A percentile compares a stretch with the other conserved stretches of the same genome.
These are phyloP conservation scores for Daedalea quercina DNA, from an alignment of 768 basidiomycete genomes.

Conservation along the genomic window DNA sequence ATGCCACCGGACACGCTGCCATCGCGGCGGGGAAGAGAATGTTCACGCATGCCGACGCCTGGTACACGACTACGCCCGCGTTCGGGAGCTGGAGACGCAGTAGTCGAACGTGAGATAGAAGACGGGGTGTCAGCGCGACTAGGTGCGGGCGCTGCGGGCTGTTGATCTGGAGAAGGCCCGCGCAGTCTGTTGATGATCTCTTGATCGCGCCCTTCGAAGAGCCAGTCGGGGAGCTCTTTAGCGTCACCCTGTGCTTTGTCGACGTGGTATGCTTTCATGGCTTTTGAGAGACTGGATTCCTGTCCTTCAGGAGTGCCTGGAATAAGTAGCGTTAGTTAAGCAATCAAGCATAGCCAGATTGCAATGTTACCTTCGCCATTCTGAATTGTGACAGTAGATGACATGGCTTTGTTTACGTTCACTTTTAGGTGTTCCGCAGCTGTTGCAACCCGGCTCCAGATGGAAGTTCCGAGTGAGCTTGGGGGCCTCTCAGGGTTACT, in stretches of 20 bases:
- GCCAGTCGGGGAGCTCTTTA: conserved; percentile 57
- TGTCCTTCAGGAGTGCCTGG: conserved; percentile 45
- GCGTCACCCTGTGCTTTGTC: conserved; percentile 45
- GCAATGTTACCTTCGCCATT: conserved; percentile 37
- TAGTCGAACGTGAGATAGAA: conserved; percentile 13
- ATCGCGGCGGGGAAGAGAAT: background rate
- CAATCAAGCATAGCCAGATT: background rate
- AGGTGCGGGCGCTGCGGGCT: conserved; percentile 5
- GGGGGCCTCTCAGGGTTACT: background rate
- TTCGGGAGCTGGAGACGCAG: conserved; percentile 11
- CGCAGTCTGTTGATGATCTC: conserved; percentile 13
- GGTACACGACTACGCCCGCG: background rate
- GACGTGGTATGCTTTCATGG: conserved; percentile 64
- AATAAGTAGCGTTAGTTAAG: background rate
- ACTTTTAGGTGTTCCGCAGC: conserved; percentile 48
- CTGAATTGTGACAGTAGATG: conserved; percentile 32
- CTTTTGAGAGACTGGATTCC: conserved; percentile 55
- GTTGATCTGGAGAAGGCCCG: conserved; percentile 2
- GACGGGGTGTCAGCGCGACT: background rate
- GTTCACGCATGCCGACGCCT: background rate
- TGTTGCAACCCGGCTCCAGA: conserved; percentile 54
- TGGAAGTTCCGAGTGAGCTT: conserved; percentile 32
- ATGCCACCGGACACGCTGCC: background rate
- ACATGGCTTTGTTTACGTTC: conserved; percentile 54
- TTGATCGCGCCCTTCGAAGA: conserved; percentile 54